Base-by-base conservation (phyloP, 2,329 filamentous ascomycete genomes). In the Arthrobotrys musiformis region DNA sequence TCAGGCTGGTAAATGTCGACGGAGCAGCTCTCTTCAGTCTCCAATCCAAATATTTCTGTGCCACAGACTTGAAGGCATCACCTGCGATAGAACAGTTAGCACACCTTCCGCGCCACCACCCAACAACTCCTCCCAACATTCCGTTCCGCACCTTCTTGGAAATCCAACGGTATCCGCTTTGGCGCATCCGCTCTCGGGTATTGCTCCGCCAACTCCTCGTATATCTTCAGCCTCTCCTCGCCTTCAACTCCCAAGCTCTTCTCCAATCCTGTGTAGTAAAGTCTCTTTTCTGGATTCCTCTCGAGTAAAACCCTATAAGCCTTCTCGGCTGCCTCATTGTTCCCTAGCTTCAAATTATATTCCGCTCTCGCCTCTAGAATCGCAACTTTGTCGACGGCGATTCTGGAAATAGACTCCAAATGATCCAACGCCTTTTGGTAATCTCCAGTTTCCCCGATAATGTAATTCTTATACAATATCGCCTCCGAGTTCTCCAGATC, bases 401-500 rank as follows among this genome's bases (percentile, higher is more conserved):
- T 86, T 86, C 93, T 94, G 64, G 89, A 89, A 61, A 92, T 89
- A 9, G 88, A 87, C 74, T 97, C 91, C 44, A 99, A 86, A 82
- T 99, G 93, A 79, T 96, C 90, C 82, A 98, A 85, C 4, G 95
- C 95, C 81, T 91, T 89, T 81, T 96, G 87, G 61, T 90, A 88
- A 80, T 98, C 91, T 15, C 94, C 94, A 72, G 90, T 89, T 84
- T 98, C 96, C 40, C 93, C 93, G 82, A 99, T 98, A 81, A 99
- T 90, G 54, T 88, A 89, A 84, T 97, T 99, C 85, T 97, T 97
- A 86, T 99, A 99, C 85, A 99, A 87, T 72, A 93, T 87, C 50
- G 94, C 93, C 85, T 99, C 95, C 33, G 94, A 95, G 84, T 98
- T 92, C 84, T 99, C 95, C 82, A 94, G 88, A 82, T 98, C 94